A percentile compares a stretch with the other conserved stretches of the same genome.
Conservation (phyloP, 305 asterid genomes). For the Solanum hybrid region DNA sequence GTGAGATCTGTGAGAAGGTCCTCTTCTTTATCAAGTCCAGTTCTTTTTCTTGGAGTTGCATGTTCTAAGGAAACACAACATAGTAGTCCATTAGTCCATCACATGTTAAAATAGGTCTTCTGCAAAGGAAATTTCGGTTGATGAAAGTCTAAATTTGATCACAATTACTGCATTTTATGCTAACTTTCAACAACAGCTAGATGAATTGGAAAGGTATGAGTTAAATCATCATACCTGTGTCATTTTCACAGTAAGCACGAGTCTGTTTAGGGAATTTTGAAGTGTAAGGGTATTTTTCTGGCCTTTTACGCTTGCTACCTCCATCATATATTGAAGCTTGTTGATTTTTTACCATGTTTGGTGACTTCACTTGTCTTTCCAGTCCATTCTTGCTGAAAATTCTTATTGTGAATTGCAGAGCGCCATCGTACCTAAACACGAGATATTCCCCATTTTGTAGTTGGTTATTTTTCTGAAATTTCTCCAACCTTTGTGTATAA, state of each 20-base stretch:
- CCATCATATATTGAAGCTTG: not conserved
- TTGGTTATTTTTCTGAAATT: not conserved
- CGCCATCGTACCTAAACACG: conserved; percentile 4
- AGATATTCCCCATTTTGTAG: not conserved
- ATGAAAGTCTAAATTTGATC: not conserved
- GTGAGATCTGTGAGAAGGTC: not conserved
- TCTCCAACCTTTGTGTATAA: conserved; percentile 3
- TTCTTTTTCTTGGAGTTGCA: not conserved
- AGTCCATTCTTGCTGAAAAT: not conserved
- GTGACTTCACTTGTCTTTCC: not conserved
- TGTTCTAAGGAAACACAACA: not conserved
- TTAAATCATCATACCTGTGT: not conserved
- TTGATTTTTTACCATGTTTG: not conserved
- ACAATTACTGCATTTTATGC: not conserved
- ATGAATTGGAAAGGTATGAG: not conserved
- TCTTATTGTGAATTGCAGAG: not conserved
- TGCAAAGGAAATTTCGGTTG: not conserved
- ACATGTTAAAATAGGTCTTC: too few relatives aligned
- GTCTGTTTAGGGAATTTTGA: not conserved
- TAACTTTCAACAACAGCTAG: not conserved
- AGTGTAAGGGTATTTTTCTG: not conserved
- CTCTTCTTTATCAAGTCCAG: not conserved
- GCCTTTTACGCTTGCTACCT: not conserved
- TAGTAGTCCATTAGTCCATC: not conserved
- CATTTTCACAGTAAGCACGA: not conserved